phyloP scores from a whole-genome alignment of 2,329 filamentous ascomycete genomes.

The Mollisia scopiformis region DNA sequence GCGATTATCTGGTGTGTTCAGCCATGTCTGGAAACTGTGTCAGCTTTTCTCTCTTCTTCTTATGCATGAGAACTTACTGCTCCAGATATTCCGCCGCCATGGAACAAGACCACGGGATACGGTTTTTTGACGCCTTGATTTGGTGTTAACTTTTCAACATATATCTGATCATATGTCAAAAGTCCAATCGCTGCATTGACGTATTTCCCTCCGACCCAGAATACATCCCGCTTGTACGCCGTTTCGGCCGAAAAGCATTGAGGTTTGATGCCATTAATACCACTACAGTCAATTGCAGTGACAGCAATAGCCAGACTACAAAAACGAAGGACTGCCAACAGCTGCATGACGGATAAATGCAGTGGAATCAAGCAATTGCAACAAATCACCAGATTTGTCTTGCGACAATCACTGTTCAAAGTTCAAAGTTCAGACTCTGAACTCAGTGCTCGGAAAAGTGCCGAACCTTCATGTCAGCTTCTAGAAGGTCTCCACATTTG shows the following conservation, averaged over 20 bases:
- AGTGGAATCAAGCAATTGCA: not conserved
- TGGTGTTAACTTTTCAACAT: conserved; percentile 51
- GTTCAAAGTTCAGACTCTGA: not conserved
- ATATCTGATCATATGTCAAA: conserved; percentile 47
- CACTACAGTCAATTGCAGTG: conserved; percentile 14
- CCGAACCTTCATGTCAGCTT: conserved; percentile 6
- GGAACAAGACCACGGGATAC: conserved; percentile 22
- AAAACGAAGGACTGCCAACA: conserved; percentile 1
- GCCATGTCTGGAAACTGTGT: conserved; percentile 39
- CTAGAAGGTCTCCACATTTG: not conserved
- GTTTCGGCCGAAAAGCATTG: conserved; percentile 25
- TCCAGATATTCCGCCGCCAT: conserved; percentile 21
- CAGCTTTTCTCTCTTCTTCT: not conserved
- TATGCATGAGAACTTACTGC: conserved; percentile 12
- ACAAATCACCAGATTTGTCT: not conserved
- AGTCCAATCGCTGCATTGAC: conserved; percentile 16
- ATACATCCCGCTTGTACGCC: conserved; percentile 21
- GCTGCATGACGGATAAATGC: not conserved
- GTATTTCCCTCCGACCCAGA: conserved; percentile 26
- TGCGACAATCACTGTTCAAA: not conserved
- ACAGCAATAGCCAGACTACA: conserved; percentile 7
- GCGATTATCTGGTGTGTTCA: conserved; percentile 49
- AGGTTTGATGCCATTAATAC: conserved; percentile 20
- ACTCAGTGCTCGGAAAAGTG: not conserved
- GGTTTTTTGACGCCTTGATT: conserved; percentile 7